Percentiles rank a stretch among this genome's conserved stretches.
phyloP scores from a whole-genome alignment of 2,329 filamentous ascomycete genomes.

The Colletotrichum sansevieriae region DNA sequence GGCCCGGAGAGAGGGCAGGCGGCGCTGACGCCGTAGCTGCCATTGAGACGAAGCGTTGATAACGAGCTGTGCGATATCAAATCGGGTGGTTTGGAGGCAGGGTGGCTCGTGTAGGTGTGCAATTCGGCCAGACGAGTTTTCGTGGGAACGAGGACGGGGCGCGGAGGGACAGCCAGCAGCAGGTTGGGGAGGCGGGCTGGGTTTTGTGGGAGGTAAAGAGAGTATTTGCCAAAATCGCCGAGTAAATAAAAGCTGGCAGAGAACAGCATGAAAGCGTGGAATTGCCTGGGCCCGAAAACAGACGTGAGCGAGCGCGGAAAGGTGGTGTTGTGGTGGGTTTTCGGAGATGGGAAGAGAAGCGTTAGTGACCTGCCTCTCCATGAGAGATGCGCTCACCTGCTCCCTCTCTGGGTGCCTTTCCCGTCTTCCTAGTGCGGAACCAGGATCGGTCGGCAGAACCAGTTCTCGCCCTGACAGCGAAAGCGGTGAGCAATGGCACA shows the following conservation, averaged over 20 bases:
- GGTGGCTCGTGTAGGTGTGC: conserved; percentile 27
- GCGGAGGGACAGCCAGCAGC: conserved; percentile 40
- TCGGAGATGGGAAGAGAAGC: conserved; percentile 41
- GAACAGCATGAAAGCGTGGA: conserved; percentile 37
- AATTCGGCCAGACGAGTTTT: conserved; percentile 39
- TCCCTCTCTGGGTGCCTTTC: conserved; percentile 39
- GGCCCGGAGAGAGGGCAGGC: conserved; percentile 62
- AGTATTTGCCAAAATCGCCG: conserved; percentile 16
- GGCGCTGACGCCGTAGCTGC: conserved; percentile 65
- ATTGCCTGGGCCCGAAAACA: conserved; percentile 20
- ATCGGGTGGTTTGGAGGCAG: conserved; percentile 23
- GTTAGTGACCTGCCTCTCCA: conserved; percentile 42
- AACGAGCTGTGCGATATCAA: conserved; percentile 19
- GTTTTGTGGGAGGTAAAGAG: conserved; percentile 28
- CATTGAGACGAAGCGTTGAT: conserved; percentile 53
- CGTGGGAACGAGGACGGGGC: conserved; percentile 35
- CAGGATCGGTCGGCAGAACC: conserved; percentile 43
- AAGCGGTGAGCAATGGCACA: conserved; percentile 42
- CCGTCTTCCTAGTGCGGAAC: conserved; percentile 40
- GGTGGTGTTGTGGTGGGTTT: conserved; percentile 42
- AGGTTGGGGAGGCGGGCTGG: conserved; percentile 38
- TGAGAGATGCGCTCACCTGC: conserved; percentile 44
- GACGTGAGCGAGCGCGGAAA: conserved; percentile 31
- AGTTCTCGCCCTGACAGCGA: conserved; percentile 37
- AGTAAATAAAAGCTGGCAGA: conserved; percentile 27